A percentile compares a stretch with the other conserved stretches of the same genome.
phyloP scores from a whole-genome alignment of 169 alveolate species.

The Plasmodium ovale region DNA sequence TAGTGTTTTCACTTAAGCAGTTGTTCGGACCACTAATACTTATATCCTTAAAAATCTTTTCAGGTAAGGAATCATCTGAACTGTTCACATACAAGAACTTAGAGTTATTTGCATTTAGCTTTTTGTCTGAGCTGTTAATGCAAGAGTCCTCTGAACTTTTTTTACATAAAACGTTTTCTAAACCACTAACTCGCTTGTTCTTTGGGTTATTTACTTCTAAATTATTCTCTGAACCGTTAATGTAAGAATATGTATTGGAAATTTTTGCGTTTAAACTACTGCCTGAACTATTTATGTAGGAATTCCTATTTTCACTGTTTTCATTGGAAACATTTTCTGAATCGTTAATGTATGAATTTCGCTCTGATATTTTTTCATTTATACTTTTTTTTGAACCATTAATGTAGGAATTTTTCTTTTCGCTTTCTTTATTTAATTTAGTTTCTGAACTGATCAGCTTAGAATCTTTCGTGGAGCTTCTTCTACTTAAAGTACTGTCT shows the following conservation, averaged over 20 bases:
- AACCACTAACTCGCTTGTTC: no score
- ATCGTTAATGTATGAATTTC: not conserved
- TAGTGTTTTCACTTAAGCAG: not conserved
- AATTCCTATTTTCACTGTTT: not conserved
- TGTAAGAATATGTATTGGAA: not conserved
- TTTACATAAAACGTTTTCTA: no score
- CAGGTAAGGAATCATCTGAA: not conserved
- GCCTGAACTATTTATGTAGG: not conserved
- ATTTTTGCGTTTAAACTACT: not conserved
- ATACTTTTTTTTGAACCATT: not conserved
- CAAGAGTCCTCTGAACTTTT: no score
- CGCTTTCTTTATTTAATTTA: not conserved
- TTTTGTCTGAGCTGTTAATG: no score
- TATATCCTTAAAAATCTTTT: no score
- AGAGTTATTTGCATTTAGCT: no score
- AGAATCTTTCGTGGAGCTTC: not conserved
- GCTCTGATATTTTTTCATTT: not conserved
- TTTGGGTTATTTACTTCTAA: no score
- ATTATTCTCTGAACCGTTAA: constrained; percentile 4
- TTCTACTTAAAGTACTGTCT: not conserved
- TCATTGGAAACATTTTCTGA: not conserved
- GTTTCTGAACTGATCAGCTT: not conserved
- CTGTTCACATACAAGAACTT: no score
- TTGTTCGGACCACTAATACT: no score
- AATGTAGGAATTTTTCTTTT: not conserved